These are phyloP conservation scores for Piloderma croceum DNA, from an alignment of 768 basidiomycete genomes.

Conservation along the genomic window DNA sequence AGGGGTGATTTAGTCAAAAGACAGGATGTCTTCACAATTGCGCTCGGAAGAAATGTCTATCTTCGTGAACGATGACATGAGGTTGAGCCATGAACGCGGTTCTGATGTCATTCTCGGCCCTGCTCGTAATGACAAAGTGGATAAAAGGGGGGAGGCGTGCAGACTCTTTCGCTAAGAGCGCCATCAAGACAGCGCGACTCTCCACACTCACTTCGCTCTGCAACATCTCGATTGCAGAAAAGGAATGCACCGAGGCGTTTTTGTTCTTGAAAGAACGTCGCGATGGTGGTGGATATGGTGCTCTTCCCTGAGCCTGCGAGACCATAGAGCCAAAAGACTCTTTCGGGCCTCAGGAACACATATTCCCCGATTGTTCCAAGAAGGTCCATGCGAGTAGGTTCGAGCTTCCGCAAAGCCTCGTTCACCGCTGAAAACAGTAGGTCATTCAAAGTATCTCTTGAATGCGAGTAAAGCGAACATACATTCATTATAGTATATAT, in stretches of 20 bases:
- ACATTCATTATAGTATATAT: too few species aligned
- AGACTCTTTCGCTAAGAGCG: conserved; percentile 8
- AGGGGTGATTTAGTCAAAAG: too few species aligned
- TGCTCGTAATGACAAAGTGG: conserved; percentile 19
- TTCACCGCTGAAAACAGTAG: neutral
- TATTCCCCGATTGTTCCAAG: too few species aligned
- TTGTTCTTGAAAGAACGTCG: conserved; percentile 5
- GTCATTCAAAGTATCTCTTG: too few species aligned
- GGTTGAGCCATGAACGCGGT: neutral
- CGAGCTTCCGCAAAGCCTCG: neutral
- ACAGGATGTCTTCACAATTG: too few species aligned
- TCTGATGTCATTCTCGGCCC: conserved; percentile 13
- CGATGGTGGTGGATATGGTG: conserved; percentile 14
- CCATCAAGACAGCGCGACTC: conserved; percentile 8
- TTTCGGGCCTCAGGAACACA: too few species aligned
- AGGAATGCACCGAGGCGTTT: conserved; percentile 15
- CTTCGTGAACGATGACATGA: neutral
- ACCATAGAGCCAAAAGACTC: too few species aligned
- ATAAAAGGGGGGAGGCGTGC: conserved; percentile 9
- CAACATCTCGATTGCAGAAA: conserved; percentile 12
- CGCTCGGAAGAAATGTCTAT: too few species aligned
- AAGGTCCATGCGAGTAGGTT: too few species aligned
- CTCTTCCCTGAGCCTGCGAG: too few species aligned
- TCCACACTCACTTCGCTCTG: conserved; percentile 23
- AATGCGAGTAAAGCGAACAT: too few species aligned